Percentiles rank a stretch among this genome's conserved stretches.
These are phyloP conservation scores for Geotrichum citri-aurantii DNA, from an alignment of 1,139 yeast genomes.

Conservation along the genomic window DNA sequence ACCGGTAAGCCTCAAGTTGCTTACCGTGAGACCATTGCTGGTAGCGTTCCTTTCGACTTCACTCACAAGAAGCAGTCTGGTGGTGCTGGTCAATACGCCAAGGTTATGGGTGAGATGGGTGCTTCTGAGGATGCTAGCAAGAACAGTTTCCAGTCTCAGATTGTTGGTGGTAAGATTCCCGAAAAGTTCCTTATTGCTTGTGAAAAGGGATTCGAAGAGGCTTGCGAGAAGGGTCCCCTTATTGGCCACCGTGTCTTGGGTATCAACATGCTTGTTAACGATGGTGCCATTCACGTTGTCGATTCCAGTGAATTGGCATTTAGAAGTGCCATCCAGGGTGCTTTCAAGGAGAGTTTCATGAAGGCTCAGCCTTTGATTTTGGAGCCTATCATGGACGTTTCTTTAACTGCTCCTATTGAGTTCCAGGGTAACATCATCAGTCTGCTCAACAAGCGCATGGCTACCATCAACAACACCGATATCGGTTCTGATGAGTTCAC, in stretches of 20 bases:
- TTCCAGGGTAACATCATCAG: conserved; percentile 94
- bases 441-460: conserved; percentile 83
- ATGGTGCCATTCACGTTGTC: conserved; percentile 96
- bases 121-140: conserved; percentile 36
- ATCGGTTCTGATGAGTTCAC: conserved; percentile 94
- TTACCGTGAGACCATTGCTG: conserved; percentile 85
- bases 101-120: conserved; percentile 78
- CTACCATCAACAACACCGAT: conserved; percentile 89
- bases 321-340: conserved; percentile 86
- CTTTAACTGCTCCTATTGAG: conserved; percentile 91
- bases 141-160: conserved; percentile 74
- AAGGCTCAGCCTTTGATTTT: conserved; percentile 79
- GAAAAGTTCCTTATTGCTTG: conserved; percentile 94
- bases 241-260: conserved; percentile 93
- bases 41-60: conserved; percentile 75
- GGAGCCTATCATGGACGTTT: conserved; percentile 94
- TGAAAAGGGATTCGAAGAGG: conserved; percentile 92
- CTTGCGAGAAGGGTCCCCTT: conserved; percentile 93
- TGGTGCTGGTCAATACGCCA: conserved; percentile 99
- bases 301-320: conserved; percentile 96
- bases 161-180: conserved; percentile 95
- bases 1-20: conserved; percentile 99
- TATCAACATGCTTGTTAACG: conserved; percentile 86
- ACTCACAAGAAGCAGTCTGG: conserved; percentile 98
- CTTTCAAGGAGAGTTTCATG: conserved; percentile 86